phyloP scores from a whole-genome alignment of 2,329 filamentous ascomycete species.

The Pseudocercospora fuligena region DNA sequence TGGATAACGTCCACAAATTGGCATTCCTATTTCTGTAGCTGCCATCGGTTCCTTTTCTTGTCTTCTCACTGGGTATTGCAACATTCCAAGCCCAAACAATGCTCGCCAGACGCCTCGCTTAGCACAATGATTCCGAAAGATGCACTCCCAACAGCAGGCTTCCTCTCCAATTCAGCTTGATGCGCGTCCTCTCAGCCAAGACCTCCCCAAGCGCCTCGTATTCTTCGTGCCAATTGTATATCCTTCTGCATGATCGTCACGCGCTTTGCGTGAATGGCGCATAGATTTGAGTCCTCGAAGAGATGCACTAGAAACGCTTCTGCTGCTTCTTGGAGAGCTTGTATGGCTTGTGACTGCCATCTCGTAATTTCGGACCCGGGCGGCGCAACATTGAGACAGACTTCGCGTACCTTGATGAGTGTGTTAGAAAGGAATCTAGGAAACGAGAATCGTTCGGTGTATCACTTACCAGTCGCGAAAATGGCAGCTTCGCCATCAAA shows the following conservation, averaged over 20 bases:
- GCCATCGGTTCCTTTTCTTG: neutral
- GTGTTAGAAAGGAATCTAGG: constrained; percentile 5
- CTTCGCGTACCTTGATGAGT: constrained; percentile 74
- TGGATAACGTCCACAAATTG: neutral
- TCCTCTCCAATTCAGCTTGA: neutral
- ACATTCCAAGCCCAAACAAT: constrained; percentile 20
- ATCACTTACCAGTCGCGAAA: constrained; percentile 79
- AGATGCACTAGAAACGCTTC: constrained; percentile 98
- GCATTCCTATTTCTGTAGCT: neutral
- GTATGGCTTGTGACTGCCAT: constrained; percentile 98
- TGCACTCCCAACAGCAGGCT: constrained; percentile 9
- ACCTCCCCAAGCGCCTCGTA: constrained; percentile 72
- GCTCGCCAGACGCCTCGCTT: constrained; percentile 34
- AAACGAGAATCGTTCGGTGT: neutral
- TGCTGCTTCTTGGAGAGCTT: constrained; percentile 95
- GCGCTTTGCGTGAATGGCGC: constrained; percentile 98
- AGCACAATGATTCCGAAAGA: constrained; percentile 21
- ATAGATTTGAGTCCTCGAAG: constrained; percentile 98
- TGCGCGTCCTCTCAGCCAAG: constrained; percentile 21
- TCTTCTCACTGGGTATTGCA: constrained; percentile 19
- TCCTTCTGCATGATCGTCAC: constrained; percentile 98
- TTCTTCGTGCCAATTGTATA: constrained; percentile 92
- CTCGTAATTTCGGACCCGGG: constrained; percentile 67
- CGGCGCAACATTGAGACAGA: constrained; percentile 93
- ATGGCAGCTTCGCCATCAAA: constrained; percentile 94